Percentiles rank a stretch among this genome's conserved stretches.
Conservation (phyloP, 306 rosid species). For the Begonia peltatifolia region DNA sequence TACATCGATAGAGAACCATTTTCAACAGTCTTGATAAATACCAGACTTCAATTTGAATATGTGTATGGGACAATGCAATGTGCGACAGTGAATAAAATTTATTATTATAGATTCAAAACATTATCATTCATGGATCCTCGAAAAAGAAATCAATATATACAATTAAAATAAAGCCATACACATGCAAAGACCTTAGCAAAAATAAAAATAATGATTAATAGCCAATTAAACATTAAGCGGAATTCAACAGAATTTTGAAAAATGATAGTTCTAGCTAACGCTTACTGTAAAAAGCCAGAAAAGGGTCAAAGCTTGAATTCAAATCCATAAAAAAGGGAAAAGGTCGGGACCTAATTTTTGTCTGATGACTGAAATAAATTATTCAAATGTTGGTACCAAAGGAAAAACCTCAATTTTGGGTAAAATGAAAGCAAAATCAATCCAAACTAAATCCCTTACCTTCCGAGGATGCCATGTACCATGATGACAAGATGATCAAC, state of each 20-base stretch:
- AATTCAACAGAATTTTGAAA: too few species aligned
- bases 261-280: too few species aligned
- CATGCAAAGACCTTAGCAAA: too few species aligned
- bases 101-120: background rate
- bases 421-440: background rate
- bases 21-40: background rate
- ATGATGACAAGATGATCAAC: constrained; percentile 85
- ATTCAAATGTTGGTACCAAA: background rate
- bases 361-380: too few species aligned
- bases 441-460: constrained; percentile 21
- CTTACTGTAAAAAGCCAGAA: too few species aligned
- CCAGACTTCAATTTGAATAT: background rate
- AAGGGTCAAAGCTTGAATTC: background rate
- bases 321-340: background rate
- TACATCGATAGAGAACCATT: constrained; percentile 11
- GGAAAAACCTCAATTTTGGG: background rate
- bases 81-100: background rate
- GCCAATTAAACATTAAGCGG: too few species aligned
- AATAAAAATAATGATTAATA: too few species aligned
- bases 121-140: background rate
- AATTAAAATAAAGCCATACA: too few species aligned
- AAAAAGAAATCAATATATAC: background rate
- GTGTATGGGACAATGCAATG: too few species aligned
- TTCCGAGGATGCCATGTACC: constrained; percentile 94
- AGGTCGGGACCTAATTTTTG: background rate